phyloP scores from a whole-genome alignment of 352 stramenopile genomes.

The Phytophthora pini region DNA sequence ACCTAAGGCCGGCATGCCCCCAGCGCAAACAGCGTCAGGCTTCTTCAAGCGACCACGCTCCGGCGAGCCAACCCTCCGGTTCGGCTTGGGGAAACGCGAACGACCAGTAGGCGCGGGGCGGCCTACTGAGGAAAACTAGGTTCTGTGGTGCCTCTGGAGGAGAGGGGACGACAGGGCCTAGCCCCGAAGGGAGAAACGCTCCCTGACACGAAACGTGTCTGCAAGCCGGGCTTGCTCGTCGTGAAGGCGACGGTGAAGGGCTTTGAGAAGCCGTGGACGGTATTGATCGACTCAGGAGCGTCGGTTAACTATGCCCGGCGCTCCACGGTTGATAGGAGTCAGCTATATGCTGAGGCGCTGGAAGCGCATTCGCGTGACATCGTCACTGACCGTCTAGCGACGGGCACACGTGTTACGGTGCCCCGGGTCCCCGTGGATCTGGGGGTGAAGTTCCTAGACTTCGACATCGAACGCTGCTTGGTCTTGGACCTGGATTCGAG shows the following conservation, averaged over 20 bases:
- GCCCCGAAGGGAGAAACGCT: background rate
- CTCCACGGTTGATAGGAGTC: conserved; percentile 11
- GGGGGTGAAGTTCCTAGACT: conserved; percentile 5
- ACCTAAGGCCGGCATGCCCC: background rate
- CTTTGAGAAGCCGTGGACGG: background rate
- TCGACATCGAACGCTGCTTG: conserved; percentile 21
- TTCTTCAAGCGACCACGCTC: background rate
- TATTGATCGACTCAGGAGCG: conserved; percentile 12
- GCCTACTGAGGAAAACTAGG: too few relatives aligned
- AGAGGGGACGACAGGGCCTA: background rate
- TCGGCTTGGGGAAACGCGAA: background rate
- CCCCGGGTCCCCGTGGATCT: conserved; percentile 6
- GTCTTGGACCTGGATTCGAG: conserved; percentile 20
- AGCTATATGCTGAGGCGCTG: conserved; percentile 17
- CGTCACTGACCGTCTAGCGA: conserved; percentile 12
- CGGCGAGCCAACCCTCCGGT: background rate
- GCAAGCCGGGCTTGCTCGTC: conserved; percentile 13
- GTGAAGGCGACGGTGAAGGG: background rate
- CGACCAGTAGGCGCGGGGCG: too few relatives aligned
- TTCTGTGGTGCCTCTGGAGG: background rate
- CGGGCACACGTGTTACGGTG: background rate
- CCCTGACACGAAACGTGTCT: conserved; percentile 11
- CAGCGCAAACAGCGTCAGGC: background rate
- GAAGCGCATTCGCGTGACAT: background rate
- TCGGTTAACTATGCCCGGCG: conserved; percentile 9